Evolutionary conservation across 192 early-diverging fungal species (phyloP).

Genomic region (Backusella liffmaniae): DNA sequence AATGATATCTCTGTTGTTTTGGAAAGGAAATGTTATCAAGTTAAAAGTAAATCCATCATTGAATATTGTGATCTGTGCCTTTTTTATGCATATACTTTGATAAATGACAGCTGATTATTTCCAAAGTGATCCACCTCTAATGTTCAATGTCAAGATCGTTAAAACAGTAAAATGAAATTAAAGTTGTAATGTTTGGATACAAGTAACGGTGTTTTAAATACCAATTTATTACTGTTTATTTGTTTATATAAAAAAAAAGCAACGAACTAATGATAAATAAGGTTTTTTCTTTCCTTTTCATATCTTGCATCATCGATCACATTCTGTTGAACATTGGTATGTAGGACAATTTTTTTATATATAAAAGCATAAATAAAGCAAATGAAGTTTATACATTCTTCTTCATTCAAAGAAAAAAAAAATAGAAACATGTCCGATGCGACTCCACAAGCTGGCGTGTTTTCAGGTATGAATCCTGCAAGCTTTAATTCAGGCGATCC

Average conservation of each 20-base stretch:
- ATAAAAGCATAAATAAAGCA: neutral
- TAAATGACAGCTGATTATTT: too few species aligned
- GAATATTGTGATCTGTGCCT: too few species aligned
- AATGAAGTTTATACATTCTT: too few species aligned
- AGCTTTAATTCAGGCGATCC: conserved; percentile 50
- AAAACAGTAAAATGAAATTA: too few species aligned
- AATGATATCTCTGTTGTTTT: too few species aligned
- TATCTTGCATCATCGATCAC: neutral
- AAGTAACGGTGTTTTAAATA: too few species aligned
- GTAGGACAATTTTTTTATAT: neutral
- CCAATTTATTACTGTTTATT: conserved; percentile 2
- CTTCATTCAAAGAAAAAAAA: neutral
- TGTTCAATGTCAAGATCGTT: too few species aligned
- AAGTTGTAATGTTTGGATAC: too few species aligned
- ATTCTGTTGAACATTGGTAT: neutral
- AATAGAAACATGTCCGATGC: neutral
- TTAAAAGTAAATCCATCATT: too few species aligned
- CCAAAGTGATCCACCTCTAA: too few species aligned
- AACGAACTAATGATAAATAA: neutral
- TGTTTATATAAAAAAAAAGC: neutral
- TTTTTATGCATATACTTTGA: too few species aligned
- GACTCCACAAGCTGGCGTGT: conserved; percentile 45
- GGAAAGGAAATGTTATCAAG: too few species aligned
- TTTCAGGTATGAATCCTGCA: conserved; percentile 68
- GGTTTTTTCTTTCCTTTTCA: neutral